Evolutionary conservation across 805 yeast genomes (phyloP).

Genomic region (Ascoidea tarda): DNA sequence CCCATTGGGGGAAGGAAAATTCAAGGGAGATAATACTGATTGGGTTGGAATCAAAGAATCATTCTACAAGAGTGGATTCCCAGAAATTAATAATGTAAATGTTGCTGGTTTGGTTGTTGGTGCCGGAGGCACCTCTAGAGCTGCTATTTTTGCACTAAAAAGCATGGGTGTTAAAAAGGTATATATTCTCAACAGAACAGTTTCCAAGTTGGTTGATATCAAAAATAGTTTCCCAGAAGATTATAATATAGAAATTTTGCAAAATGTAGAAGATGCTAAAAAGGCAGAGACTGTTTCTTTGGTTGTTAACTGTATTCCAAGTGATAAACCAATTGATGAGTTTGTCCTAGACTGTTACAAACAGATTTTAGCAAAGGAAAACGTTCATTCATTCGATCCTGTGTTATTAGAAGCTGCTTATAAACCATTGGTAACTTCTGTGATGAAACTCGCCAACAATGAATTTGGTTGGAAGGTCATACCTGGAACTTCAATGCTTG

Average conservation of each 20-base stretch:
- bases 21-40: conserved; percentile 86
- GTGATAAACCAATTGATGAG: conserved; percentile 51
- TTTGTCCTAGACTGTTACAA: conserved; percentile 20
- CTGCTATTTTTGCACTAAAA: conserved; percentile 80
- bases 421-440: conserved; percentile 76
- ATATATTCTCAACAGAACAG: conserved; percentile 72
- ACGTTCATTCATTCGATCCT: conserved; percentile 34
- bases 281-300: conserved; percentile 34
- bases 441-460: conserved; percentile 63
- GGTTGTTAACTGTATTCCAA: conserved; percentile 75
- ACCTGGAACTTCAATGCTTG: conserved; percentile 85
- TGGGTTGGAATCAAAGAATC: conserved; percentile 81
- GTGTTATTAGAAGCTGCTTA: conserved; percentile 85
- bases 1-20: conserved; percentile 32
- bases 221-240: conserved; percentile 43
- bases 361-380: conserved; percentile 28
- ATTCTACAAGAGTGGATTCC: conserved; percentile 47
- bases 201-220: conserved; percentile 45
- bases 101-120: conserved; percentile 74
- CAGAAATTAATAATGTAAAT: conserved; percentile 20
- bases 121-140: conserved; percentile 96
- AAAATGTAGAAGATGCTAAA: conserved; percentile 23
- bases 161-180: conserved; percentile 65
- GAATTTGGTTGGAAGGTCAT: conserved; percentile 64
- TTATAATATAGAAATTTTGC: conserved; percentile 45